Base-by-base conservation (phyloP, 140 eudicot species). In the Stevia rebaudiana region DNA sequence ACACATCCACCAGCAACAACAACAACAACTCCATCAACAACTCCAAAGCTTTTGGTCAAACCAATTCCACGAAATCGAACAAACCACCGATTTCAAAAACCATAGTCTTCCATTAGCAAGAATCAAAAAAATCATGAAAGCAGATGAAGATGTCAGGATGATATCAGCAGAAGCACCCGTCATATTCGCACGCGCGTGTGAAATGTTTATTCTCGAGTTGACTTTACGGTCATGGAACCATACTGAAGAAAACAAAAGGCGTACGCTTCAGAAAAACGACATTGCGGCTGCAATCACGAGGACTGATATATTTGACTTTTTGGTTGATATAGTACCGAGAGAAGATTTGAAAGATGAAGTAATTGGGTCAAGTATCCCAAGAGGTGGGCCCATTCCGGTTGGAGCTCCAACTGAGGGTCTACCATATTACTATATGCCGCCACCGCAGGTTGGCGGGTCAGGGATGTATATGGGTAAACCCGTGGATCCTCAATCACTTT, bases 91-190 rank as follows among this genome's bases (percentile, higher is more conserved):
- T 73, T 87, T 87, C 61, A 87, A 87, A 62, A 87, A 87, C 80
- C 95, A 87, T 47, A 84, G 92, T 55, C 74, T 87, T 55, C 95
- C 95, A 3, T 51, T 87, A 47, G 95, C 95, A 31, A 79, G 95
- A 67, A 87, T 87, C 51, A 87, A 87, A 67, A 87, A 87, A 59
- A 87, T 87, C 21, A 87, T 87, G 95, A 87, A 87, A 67, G 92
- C 95, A 19, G 95, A 87, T 36, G 95, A 87, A 63, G 95, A 87
- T 58, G 95, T 87, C 40, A 69, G 95, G 49, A 87, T 87, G 95
- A 87, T 87, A 68, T 84, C 95, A 5, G 95, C 95, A 8, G 95
- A 87, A 77, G 95, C 95, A 41, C 95, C 95, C 0, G 95, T 87
- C 28, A 77, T 87, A 55, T 87, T 87, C 53, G 95, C 95, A 11